Percentiles rank a stretch among this genome's conserved stretches.
Conservation (phyloP, 2,329 filamentous ascomycete genomes). For the Xylaria sp. region DNA sequence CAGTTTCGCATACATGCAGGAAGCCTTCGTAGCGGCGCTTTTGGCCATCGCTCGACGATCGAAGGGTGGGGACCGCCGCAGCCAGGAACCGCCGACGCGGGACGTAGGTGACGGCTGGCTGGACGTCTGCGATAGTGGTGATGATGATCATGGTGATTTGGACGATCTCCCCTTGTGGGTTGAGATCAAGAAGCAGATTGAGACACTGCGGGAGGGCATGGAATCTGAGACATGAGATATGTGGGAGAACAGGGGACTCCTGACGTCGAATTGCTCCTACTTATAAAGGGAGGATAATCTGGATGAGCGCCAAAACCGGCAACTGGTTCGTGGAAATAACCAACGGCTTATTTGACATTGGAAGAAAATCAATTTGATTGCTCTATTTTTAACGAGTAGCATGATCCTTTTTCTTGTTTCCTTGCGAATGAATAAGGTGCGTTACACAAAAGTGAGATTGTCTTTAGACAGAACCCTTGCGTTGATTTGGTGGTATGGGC, state of each 20-base stretch:
- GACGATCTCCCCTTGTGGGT: slow-evolving; percentile 66
- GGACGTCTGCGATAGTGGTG: slow-evolving; percentile 43
- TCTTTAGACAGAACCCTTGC: neutral
- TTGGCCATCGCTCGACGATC: slow-evolving; percentile 63
- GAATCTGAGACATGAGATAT: slow-evolving; percentile 49
- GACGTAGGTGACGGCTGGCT: slow-evolving; percentile 54
- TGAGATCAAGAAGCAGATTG: slow-evolving; percentile 71
- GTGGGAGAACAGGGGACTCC: neutral
- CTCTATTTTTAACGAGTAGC: neutral
- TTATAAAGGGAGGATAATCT: neutral
- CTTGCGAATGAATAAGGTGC: neutral
- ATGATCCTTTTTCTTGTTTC: neutral
- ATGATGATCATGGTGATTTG: slow-evolving; percentile 54
- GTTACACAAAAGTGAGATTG: slow-evolving; percentile 2
- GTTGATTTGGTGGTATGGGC: neutral
- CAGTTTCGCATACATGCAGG: slow-evolving; percentile 76
- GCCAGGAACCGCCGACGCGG: slow-evolving; percentile 47
- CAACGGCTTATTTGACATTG: neutral
- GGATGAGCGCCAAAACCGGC: neutral
- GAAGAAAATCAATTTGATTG: neutral
- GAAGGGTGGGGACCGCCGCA: slow-evolving; percentile 32
- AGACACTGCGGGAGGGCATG: slow-evolving; percentile 69
- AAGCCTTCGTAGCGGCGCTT: slow-evolving; percentile 72
- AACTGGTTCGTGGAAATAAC: neutral
- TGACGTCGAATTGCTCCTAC: neutral